Percentiles rank a stretch among this genome's conserved stretches.
Evolutionary conservation across 2,329 filamentous ascomycete species (phyloP).

Genomic region (Penicillium sp.): DNA sequence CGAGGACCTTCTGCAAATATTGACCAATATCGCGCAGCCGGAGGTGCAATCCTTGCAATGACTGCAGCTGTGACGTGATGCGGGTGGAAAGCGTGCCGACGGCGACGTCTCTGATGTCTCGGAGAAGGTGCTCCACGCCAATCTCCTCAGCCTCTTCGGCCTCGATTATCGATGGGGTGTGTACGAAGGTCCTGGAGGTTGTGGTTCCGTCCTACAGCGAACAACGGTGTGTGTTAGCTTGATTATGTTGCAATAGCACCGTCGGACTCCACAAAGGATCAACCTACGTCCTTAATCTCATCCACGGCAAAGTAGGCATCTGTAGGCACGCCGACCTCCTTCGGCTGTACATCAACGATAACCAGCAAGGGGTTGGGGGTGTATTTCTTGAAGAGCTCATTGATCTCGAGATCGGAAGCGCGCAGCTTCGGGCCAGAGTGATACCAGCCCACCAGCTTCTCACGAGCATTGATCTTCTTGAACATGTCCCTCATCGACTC

Average conservation of each 20-base stretch:
- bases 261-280: not conserved
- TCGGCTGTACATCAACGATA: slow-evolving; percentile 97
- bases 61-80: slow-evolving; percentile 97
- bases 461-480: slow-evolving; percentile 98
- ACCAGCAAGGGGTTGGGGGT: slow-evolving; percentile 94
- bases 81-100: slow-evolving; percentile 95
- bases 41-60: slow-evolving; percentile 91
- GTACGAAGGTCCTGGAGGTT: slow-evolving; percentile 94
- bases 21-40: slow-evolving; percentile 92
- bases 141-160: slow-evolving; percentile 99
- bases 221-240: slow-evolving; percentile 6
- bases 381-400: slow-evolving; percentile 99
- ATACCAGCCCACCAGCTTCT: slow-evolving; percentile 99
- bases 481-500: slow-evolving; percentile 99
- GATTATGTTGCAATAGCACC: not conserved
- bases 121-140: slow-evolving; percentile 93
- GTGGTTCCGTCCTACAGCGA: slow-evolving; percentile 83
- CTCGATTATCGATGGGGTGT: slow-evolving; percentile 97
- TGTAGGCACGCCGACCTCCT: slow-evolving; percentile 95
- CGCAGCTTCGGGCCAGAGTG: slow-evolving; percentile 96
- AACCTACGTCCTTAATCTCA: slow-evolving; percentile 95
- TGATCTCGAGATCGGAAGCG: slow-evolving; percentile 97
- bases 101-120: slow-evolving; percentile 96
- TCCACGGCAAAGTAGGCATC: slow-evolving; percentile 99
- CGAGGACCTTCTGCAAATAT: slow-evolving; percentile 94